Conservation (phyloP, 805 yeast species). For the Candida tallmaniae region DNA sequence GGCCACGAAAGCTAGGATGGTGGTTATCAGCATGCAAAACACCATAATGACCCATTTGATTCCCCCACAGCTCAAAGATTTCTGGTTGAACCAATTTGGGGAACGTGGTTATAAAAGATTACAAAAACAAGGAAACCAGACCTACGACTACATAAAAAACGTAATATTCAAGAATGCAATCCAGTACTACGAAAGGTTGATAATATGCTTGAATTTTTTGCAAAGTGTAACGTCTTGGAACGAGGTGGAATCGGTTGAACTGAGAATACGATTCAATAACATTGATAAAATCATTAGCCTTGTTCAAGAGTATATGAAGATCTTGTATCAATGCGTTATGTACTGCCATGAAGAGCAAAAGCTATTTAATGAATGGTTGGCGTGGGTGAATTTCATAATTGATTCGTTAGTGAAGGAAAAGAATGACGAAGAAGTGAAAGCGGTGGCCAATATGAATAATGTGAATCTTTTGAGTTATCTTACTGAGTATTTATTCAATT, state of each 20-base stretch:
- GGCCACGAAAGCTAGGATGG: no score
- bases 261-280: constrained; percentile 7
- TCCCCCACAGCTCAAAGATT: constrained; percentile 46
- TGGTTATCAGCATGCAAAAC: constrained; percentile 33
- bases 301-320: constrained; percentile 25
- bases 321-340: constrained; percentile 35
- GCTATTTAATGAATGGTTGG: constrained; percentile 40
- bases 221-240: constrained; percentile 38
- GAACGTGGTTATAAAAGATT: constrained; percentile 61
- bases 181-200: constrained; percentile 52
- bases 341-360: constrained; percentile 43
- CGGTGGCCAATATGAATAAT: constrained; percentile 11
- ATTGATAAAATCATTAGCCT: constrained; percentile 5
- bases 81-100: constrained; percentile 62
- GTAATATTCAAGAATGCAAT: constrained; percentile 45
- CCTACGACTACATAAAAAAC: constrained; percentile 49
- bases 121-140: constrained; percentile 44
- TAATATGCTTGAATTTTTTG: constrained; percentile 42
- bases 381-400: constrained; percentile 39
- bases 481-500: constrained; percentile 17
- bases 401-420: constrained; percentile 31
- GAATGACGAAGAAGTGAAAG: constrained; percentile 25
- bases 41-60: constrained; percentile 52
- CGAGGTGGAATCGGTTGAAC: constrained; percentile 3
- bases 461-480: constrained; percentile 22